phyloP scores from a whole-genome alignment of 1,284 basidiomycete genomes.

The Fistulinella cinereoalba region DNA sequence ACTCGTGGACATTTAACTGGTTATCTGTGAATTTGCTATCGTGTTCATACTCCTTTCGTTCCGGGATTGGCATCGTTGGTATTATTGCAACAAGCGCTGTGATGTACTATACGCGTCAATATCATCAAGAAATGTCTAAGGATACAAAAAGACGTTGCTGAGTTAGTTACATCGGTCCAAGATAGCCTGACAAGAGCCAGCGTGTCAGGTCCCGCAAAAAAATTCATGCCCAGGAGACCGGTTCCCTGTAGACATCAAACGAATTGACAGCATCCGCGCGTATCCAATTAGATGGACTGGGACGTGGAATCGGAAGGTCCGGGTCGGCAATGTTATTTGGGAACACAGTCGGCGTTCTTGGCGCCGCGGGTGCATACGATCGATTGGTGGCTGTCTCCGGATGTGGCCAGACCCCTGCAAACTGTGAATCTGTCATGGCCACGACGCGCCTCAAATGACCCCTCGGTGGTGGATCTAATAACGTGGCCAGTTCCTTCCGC shows the following conservation, averaged over 20 bases:
- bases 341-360: conserved; percentile 29
- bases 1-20: conserved; percentile 7
- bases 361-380: conserved; percentile 4
- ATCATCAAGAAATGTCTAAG: conserved; percentile 12
- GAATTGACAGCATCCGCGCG: conserved; percentile 41
- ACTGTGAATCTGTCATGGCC: conserved; percentile 1
- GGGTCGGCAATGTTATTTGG: conserved; percentile 45
- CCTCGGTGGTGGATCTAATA: conserved; percentile 19
- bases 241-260: conserved; percentile 19
- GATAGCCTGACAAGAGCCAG: conserved; percentile 5
- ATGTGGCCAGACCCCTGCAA: neutral
- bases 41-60: conserved; percentile 5
- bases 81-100: conserved; percentile 9
- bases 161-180: neutral
- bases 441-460: conserved; percentile 8
- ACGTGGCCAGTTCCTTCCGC: conserved; percentile 3
- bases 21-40: conserved; percentile 9
- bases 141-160: conserved; percentile 16
- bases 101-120: conserved; percentile 3
- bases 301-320: conserved; percentile 55
- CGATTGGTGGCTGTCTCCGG: neutral
- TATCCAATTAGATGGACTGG: conserved; percentile 54
- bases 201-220: conserved; percentile 4
- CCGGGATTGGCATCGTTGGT: conserved; percentile 10
- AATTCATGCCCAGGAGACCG: conserved; percentile 7